Percentiles rank a stretch among this genome's conserved stretches.
Conservation (phyloP, 2,329 filamentous ascomycete genomes). For the Pseudogymnoascus pannorum region DNA sequence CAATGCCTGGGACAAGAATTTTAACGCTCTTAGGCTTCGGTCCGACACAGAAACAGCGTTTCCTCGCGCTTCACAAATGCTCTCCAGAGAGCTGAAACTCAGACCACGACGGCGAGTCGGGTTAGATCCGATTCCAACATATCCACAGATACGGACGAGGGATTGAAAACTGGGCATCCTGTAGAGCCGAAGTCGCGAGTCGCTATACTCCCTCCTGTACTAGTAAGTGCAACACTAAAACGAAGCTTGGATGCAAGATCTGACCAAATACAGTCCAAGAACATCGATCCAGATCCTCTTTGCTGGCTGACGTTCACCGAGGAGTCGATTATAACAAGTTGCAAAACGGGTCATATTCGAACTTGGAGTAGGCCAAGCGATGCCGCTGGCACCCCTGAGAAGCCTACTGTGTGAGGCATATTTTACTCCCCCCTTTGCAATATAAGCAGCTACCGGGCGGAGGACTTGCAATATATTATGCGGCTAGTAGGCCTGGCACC, state of each 20-base stretch:
- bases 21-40: constrained; percentile 37
- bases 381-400: constrained; percentile 12
- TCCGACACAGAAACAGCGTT: constrained; percentile 45
- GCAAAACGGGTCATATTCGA: constrained; percentile 46
- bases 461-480: neutral
- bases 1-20: constrained; percentile 6
- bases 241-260: neutral
- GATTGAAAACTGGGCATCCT: constrained; percentile 37
- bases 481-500: neutral
- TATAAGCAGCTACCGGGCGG: neutral
- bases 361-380: constrained; percentile 24
- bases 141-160: constrained; percentile 44
- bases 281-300: constrained; percentile 76
- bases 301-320: constrained; percentile 92
- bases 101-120: constrained; percentile 51
- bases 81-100: constrained; percentile 53
- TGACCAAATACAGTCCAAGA: constrained; percentile 55
- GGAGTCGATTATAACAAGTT: constrained; percentile 86
- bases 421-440: neutral
- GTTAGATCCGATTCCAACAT: constrained; percentile 65
- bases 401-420: neutral
- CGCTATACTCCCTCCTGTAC: constrained; percentile 81
- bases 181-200: constrained; percentile 81
- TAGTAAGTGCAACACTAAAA: constrained; percentile 47
- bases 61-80: constrained; percentile 42